A percentile compares a stretch with the other conserved stretches of the same genome.
phyloP scores from a whole-genome alignment of 2,329 filamentous ascomycete species.

The Aschersonia sp. region DNA sequence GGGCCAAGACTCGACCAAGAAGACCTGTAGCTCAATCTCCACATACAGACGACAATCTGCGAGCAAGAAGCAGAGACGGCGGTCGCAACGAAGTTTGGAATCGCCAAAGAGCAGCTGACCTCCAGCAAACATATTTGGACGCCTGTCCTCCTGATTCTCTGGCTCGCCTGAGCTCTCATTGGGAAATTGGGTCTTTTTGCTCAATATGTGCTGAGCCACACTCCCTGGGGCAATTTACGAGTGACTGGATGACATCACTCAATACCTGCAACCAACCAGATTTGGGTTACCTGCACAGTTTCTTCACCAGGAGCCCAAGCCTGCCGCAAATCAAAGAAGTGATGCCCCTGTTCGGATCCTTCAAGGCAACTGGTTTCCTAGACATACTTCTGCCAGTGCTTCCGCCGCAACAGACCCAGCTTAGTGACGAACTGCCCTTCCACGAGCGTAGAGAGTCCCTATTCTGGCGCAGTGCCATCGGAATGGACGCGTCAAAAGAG shows the following conservation, averaged over 20 bases:
- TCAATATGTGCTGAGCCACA: constrained; percentile 47
- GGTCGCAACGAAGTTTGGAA: neutral
- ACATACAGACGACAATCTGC: neutral
- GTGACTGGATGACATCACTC: constrained; percentile 48
- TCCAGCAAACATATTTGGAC: constrained; percentile 26
- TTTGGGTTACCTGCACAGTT: constrained; percentile 56
- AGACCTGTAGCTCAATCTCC: constrained; percentile 7
- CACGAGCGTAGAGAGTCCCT: constrained; percentile 47
- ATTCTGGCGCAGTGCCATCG: constrained; percentile 62
- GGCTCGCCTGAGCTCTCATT: constrained; percentile 42
- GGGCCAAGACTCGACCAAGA: constrained; percentile 15
- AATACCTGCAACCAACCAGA: constrained; percentile 68
- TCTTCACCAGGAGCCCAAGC: constrained; percentile 51
- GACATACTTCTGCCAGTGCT: constrained; percentile 62
- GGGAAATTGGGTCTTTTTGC: constrained; percentile 52
- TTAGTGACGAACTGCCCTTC: constrained; percentile 33
- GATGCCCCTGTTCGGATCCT: constrained; percentile 61
- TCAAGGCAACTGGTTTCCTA: constrained; percentile 56
- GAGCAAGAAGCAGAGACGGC: neutral
- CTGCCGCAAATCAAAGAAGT: constrained; percentile 49
- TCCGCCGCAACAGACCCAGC: constrained; percentile 24
- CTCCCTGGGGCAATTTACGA: constrained; percentile 51
- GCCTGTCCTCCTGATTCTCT: constrained; percentile 50
- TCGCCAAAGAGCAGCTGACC: constrained; percentile 7
- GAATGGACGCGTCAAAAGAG: constrained; percentile 34